Conservation (phyloP, 108 stramenopile genomes). For the Cafeteria roenbergensis region DNA sequence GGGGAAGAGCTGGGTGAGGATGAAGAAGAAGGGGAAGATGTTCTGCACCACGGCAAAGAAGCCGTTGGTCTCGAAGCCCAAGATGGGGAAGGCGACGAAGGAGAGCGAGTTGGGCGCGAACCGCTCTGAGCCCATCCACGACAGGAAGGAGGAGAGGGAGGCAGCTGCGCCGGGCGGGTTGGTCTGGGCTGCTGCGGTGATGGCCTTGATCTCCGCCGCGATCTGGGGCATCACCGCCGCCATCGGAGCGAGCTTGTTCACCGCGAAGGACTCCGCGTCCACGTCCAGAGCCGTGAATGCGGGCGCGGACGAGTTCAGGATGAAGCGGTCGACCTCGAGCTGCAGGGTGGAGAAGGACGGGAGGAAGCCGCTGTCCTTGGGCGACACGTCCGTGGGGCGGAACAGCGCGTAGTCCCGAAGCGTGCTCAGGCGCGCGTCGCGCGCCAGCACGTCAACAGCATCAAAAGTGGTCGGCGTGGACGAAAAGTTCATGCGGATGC, state of each 20-base stretch:
- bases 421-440: not conserved
- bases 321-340: not conserved
- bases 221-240: not conserved
- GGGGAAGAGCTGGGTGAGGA: constrained; percentile 47
- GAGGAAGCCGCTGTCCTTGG: not conserved
- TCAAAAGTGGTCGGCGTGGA: not conserved
- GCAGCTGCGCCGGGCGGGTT: not conserved
- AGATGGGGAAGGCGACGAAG: not conserved
- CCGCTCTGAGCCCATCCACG: not conserved
- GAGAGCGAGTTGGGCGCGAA: not conserved
- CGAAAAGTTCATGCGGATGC: not conserved
- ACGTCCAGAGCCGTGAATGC: not conserved
- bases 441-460: not conserved
- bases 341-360: not conserved
- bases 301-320: not conserved
- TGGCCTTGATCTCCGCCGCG: not conserved
- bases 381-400: not conserved
- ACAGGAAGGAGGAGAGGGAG: not conserved
- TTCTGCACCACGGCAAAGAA: not conserved
- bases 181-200: not conserved
- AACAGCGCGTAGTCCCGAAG: not conserved
- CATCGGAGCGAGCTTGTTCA: not conserved
- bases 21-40: constrained; percentile 32
- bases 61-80: not conserved
- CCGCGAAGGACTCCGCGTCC: not conserved